Base-by-base conservation (phyloP, 441 rosid species). In the Gossypium davidsonii region DNA sequence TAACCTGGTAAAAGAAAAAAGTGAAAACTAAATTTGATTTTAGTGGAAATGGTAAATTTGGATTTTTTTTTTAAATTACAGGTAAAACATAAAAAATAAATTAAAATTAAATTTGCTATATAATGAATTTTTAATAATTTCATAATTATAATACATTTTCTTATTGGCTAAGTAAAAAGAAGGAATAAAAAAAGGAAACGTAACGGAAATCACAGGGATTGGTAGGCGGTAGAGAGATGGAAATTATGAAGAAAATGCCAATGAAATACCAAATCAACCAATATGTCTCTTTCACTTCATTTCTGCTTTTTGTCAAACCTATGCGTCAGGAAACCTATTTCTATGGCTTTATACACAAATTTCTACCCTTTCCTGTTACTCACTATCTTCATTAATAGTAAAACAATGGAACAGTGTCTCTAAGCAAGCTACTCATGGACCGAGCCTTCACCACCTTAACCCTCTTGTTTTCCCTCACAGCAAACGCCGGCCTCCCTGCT, bases 341-440 rank as follows among this genome's bases (percentile, higher is more conserved):
- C 60, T 21, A 11, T 56, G 14, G 1, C 28, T 56, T 0, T 56
- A 10, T 56, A 21, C 63, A 25, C 58, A 42, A 67, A 3, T 67
- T 67, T 67, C 59, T n/a, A 14, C 44, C 23, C 42, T 31, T 31
- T 31, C n/a, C 71, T 49, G 1, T n/a, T 23, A 25, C 14, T 9
- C 14, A 1, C 3, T 8, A 6, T 5, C 20, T n/a, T 7, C 17
- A 26, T 59, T 6, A 59, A 34, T 31, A 17, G 44, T 60, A 28
- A 28, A 6, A 28, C 46, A 60, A 53, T 21, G 72, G 71, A 63
- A 64, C 55, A 15, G 76, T 28, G 10, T 72, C 7, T 51, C 64
- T 59, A 49, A 64, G 56, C 76, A 76, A 73, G 74, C 73, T 74
- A 12, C 9, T 67, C 3, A 74, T 67, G 21, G 72, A 67, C 46